phyloP scores from a whole-genome alignment of 352 stramenopile species.

The Phytophthora vignae region DNA sequence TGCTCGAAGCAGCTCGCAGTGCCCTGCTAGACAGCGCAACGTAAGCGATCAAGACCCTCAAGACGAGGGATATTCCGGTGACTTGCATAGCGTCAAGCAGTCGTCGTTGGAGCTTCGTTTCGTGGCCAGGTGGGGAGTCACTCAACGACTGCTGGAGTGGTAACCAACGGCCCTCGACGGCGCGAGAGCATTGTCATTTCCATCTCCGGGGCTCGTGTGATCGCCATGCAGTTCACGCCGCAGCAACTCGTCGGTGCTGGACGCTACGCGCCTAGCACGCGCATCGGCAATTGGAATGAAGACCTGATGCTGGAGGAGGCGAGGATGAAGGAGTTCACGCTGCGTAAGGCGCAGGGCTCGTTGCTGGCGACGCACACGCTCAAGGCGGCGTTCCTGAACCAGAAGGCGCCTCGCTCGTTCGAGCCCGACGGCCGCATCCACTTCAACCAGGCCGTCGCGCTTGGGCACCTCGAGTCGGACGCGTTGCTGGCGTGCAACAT shows the following conservation, averaged over 20 bases:
- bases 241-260: conserved; percentile 89
- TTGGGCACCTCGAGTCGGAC: conserved; percentile 63
- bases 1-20: conserved; percentile 15
- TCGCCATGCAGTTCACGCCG: conserved; percentile 89
- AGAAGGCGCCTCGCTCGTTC: conserved; percentile 66
- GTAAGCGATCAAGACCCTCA: conserved; percentile 17
- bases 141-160: conserved; percentile 20
- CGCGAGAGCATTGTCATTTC: neutral
- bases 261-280: conserved; percentile 79
- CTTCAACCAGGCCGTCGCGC: conserved; percentile 67
- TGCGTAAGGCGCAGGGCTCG: conserved; percentile 84
- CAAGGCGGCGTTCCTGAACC: conserved; percentile 80
- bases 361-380: conserved; percentile 82
- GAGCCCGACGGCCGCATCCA: conserved; percentile 41
- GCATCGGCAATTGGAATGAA: conserved; percentile 92
- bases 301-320: conserved; percentile 90
- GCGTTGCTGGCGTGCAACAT: conserved; percentile 73
- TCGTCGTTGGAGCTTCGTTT: conserved; percentile 19
- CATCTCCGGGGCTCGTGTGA: neutral
- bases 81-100: conserved; percentile 16
- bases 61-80: conserved; percentile 23
- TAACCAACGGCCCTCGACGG: conserved; percentile 35
- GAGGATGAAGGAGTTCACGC: conserved; percentile 84
- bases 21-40: neutral
- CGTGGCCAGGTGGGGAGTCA: conserved; percentile 17